Evolutionary conservation across 306 rosid genomes (phyloP), one percentile per base, ranked within the genome.

Genomic region (Elaeagnus macrophylla): DNA sequence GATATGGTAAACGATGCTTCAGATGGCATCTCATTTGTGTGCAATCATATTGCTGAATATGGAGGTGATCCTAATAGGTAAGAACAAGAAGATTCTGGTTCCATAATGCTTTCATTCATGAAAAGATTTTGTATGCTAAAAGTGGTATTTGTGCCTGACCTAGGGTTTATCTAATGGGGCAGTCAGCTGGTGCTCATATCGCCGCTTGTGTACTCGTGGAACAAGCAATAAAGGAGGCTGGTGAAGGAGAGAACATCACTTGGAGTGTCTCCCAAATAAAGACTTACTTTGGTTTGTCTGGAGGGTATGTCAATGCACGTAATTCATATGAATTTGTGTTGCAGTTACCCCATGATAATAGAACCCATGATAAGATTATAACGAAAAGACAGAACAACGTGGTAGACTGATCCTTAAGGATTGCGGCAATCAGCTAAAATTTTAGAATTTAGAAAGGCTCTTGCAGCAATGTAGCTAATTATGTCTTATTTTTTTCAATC

Each of bases 111-210:
- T 25, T 25, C 32, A 25, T 25, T 3, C 32, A 25, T 25, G 32
- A 25, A n/a, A n/a, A 25, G 32, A 2, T 25, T 25, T 25, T 9
- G 6, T 39, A 18, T 48, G 20, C 72, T 69, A 57, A 67, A 35
- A 19, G 20, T 59, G 62, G 56, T 62, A 7, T 45, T 60, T 48
- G 6, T 69, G 59, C 15, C 25, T 57, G 18, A 13, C 42, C 39
- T 66, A 90, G 97, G 80, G 75, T 90, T 77, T 90, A 77, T 69
- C 62, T 90, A 54, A 90, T 90, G 97, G 97, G 97, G 62, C 97
- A 90, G 72, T 90, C 97, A 46, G 97, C 97, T 48, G 97, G 97
- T 59, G 95, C 97, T 52, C 97, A 90, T 76, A 86, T 90, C 68
- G 94, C 86, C 53, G 95, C 97, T 10, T 90, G 95, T 66, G 50